Evolutionary conservation across 2,329 filamentous ascomycete species (phyloP).

Genomic region (Furcasterigmium sp.): DNA sequence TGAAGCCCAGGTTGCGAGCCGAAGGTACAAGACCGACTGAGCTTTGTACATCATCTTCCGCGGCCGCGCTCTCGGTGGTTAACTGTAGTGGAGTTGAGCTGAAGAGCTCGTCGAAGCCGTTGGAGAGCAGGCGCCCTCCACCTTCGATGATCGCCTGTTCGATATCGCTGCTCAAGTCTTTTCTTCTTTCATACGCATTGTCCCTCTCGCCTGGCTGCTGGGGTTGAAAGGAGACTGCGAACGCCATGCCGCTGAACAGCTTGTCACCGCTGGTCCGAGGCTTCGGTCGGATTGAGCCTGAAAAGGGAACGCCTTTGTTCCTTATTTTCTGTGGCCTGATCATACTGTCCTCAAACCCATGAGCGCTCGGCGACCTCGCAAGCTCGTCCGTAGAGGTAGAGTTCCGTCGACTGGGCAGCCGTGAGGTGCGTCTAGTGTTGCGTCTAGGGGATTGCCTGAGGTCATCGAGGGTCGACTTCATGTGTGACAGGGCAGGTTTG

Average conservation of each 20-base stretch:
- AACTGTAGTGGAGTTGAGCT: constrained; percentile 34
- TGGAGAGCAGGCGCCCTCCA: constrained; percentile 66
- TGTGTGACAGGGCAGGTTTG: neutral
- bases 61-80: constrained; percentile 22
- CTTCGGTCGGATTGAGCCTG: constrained; percentile 4
- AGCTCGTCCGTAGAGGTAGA: constrained; percentile 46
- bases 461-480: neutral
- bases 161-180: constrained; percentile 39
- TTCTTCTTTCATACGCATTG: constrained; percentile 38
- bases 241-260: constrained; percentile 75
- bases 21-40: neutral
- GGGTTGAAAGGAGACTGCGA: constrained; percentile 71
- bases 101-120: constrained; percentile 81
- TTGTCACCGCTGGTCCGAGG: constrained; percentile 3
- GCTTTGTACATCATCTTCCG: constrained; percentile 14
- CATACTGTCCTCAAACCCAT: constrained; percentile 31
- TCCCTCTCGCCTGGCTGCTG: constrained; percentile 44
- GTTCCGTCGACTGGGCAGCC: constrained; percentile 20
- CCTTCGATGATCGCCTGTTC: constrained; percentile 60
- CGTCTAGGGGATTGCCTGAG: constrained; percentile 6
- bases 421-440: constrained; percentile 1
- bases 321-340: constrained; percentile 18
- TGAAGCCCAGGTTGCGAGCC: constrained; percentile 59
- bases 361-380: constrained; percentile 29
- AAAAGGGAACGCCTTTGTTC: too few species aligned